Base-by-base conservation (phyloP, 371 early-diverging fungal genomes). In the Syncephalis plumigaleata region DNA sequence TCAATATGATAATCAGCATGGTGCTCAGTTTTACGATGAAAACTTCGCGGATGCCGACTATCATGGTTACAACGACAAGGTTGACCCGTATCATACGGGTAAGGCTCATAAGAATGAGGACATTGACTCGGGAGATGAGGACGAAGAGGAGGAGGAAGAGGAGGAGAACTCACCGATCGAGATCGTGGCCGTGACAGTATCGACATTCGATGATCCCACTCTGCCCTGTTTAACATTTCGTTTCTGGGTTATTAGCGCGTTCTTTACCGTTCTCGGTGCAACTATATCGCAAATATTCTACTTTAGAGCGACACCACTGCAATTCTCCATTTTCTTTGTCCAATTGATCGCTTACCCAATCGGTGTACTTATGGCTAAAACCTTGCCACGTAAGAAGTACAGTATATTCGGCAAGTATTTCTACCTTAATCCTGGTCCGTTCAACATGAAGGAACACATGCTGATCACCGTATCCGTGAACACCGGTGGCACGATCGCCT, bases 391-490 rank as follows among this genome's bases (percentile, higher is more conserved):
- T 16, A 4, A 15, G 3, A 3, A 40, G 40, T 18, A 8, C 40
- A 40, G n/a, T n/a, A n/a, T 40, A 8, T 15, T 40, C 40, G 40
- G 40, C 15, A 24, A 17, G 18, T 54, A 54, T 0, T 56, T 61
- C 38, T 39, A 50, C 27, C 60, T 79, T 42, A 85, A 85, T 50
- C 81, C 86, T 0, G 84, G 84, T 0, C 77, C 76, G 2, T 85
- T 85, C 63, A 72, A 70, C 57, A 70, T 80, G 50, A 85, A 85
- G 60, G 86, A 85, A 62, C 83, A 84, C 49, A 77, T 70, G 11
- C 57, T 84, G 17, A 68, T 82, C n/a, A 55, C 55, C 13, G 18
- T 40, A 18, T 18, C 18, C 17, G 78, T 77, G 13, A 68, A 73
- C 18, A 76, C 79, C 44, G 31, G 31, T 11, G 31, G 31, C 11